phyloP scores from a whole-genome alignment of 331 rosid genomes.

The Acacia pycnantha region DNA sequence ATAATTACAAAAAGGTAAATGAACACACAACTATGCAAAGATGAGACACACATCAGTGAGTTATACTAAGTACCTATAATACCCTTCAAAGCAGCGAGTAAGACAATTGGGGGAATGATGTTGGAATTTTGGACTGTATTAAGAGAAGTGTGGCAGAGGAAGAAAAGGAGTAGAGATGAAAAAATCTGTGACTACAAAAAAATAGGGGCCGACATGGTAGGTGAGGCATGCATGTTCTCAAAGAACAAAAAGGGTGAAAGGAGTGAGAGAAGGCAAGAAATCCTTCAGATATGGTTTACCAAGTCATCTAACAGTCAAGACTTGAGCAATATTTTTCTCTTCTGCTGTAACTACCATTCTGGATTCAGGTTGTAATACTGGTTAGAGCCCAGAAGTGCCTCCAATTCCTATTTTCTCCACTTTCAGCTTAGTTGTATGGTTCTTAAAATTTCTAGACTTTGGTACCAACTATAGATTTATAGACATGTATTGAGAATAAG shows the following conservation, averaged over 20 bases:
- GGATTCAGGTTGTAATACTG: background rate
- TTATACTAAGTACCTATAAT: background rate
- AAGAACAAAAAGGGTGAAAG: background rate
- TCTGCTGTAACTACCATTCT: background rate
- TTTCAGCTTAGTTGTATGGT: background rate
- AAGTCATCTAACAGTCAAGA: background rate
- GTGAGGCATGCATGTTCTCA: background rate
- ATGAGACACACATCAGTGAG: background rate
- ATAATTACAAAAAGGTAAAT: background rate
- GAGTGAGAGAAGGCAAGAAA: background rate
- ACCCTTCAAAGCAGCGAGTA: background rate
- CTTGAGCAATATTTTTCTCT: background rate
- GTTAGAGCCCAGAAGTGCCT: background rate
- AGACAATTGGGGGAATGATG: background rate
- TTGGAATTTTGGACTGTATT: background rate
- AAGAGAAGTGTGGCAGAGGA: background rate
- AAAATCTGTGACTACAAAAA: background rate
- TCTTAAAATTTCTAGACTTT: background rate
- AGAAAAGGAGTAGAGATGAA: background rate
- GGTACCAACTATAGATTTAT: background rate
- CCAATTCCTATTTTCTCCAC: background rate
- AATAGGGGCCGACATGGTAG: background rate
- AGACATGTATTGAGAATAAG: slow-evolving; percentile 20
- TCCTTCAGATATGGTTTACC: background rate
- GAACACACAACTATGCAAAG: background rate